Base-by-base conservation (phyloP, 2,329 filamentous ascomycete genomes). In the Pyrenophora tritici-repentis region DNA sequence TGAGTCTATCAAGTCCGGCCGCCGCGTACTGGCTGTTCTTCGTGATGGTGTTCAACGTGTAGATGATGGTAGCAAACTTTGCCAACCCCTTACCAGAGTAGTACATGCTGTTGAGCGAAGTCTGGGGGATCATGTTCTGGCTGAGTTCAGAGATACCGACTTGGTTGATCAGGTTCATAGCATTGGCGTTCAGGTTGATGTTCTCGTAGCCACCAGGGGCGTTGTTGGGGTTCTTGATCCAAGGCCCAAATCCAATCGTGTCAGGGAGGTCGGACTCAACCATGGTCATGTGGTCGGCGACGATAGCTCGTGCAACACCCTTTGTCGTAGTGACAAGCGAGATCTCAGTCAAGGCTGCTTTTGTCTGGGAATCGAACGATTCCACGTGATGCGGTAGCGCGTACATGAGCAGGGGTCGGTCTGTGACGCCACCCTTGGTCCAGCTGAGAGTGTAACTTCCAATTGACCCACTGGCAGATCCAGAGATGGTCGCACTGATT, bases 101-200 rank as follows among this genome's bases (percentile, higher is more conserved):
- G 74, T 99, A 99, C 88, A 97, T 95, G 42, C 92, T 97, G 71
- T 94, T 83, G 20, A 92, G 77, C 62, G 94, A 84, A 3, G 87
- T 86, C 70, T 96, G 90, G 1, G 76, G 73, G 22, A 79, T 73
- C 70, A 97, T 89, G 69, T 95, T 82, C 73, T 96, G 86, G 2
- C 83, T 81, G 1, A 96, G 77, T 72, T 99, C 94, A 14, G 80
- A 79, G 10, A 80, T 78, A 0, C 90, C 89, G 7, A 86, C 79
- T 6, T 80, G 77, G 38, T 79, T 78, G 47, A 95, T 87, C 1
- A 78, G 76, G 3, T 78, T 70, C 61, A 86, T 84, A 0, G 85
- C 83, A 8, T 76, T 74, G 3, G 68, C 42, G 1, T 77, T 77
- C 4, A 86, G 63, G 12, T 62, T 55, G 14, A 56, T 62, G 22